phyloP scores from a whole-genome alignment of 768 basidiomycete species.

The Pleurotus tuoliensis region DNA sequence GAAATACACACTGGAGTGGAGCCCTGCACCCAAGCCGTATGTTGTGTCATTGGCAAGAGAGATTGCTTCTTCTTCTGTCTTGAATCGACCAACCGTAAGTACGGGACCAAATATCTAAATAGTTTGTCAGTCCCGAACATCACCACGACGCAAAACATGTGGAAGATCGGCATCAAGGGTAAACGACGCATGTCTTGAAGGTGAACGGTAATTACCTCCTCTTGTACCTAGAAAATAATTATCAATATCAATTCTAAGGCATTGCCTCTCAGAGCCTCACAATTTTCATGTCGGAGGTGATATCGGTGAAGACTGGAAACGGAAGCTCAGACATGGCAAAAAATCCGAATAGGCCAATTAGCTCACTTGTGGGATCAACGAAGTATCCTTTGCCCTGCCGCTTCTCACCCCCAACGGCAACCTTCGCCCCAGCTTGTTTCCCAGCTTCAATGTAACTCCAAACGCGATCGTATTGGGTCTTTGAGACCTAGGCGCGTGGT shows the following conservation, averaged over 20 bases:
- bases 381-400: slow-evolving; percentile 77
- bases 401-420: slow-evolving; percentile 77
- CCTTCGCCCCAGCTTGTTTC: slow-evolving; percentile 77
- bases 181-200: background rate
- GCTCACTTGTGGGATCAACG: slow-evolving; percentile 84
- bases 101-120: slow-evolving; percentile 93
- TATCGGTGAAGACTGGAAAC: slow-evolving; percentile 72
- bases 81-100: slow-evolving; percentile 76
- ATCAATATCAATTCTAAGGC: background rate
- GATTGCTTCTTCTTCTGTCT: slow-evolving; percentile 85
- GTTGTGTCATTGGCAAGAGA: slow-evolving; percentile 80
- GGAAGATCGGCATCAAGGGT: background rate
- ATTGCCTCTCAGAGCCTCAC: slow-evolving; percentile 36
- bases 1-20: slow-evolving; percentile 69
- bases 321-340: slow-evolving; percentile 2
- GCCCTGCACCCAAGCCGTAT: slow-evolving; percentile 89
- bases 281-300: slow-evolving; percentile 80
- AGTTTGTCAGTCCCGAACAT: background rate
- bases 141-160: slow-evolving; percentile 9
- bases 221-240: slow-evolving; percentile 46
- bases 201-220: slow-evolving; percentile 48
- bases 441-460: slow-evolving; percentile 88
- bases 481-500: slow-evolving; percentile 58
- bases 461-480: slow-evolving; percentile 80
- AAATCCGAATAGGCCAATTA: background rate